Percentiles rank a stretch among this genome's conserved stretches.
Conservation (phyloP, 805 yeast genomes). For the Vanderwaltozyma yarrowii region DNA sequence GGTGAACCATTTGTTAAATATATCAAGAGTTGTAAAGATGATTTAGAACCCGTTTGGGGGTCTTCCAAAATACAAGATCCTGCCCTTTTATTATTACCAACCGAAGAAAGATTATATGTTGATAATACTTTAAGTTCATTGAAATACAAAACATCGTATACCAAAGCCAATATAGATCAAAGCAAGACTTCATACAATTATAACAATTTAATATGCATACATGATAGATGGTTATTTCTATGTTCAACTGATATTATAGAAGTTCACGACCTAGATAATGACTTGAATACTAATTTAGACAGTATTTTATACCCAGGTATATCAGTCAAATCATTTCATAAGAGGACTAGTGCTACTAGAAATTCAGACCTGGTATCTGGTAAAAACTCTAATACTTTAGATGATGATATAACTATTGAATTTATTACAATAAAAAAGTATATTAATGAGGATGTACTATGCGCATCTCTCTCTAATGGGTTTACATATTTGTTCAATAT, state of each 20-base stretch:
- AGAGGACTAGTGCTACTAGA: too few relatives aligned
- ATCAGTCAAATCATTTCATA: too few relatives aligned
- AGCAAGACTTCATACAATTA: background rate
- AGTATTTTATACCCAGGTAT: too few relatives aligned
- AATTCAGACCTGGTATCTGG: too few relatives aligned
- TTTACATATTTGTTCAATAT: conserved; percentile 32
- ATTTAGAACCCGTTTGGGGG: conserved; percentile 19
- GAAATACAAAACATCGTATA: too few relatives aligned
- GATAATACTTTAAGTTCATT: conserved; percentile 3
- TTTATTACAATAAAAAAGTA: conserved; percentile 34
- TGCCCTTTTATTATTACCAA: conserved; percentile 14
- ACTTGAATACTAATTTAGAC: background rate
- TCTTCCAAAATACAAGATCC: conserved; percentile 12
- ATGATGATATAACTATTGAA: conserved; percentile 29
- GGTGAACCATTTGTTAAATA: conserved; percentile 1
- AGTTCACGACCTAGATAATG: conserved; percentile 6
- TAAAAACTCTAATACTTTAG: background rate
- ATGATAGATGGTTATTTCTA: conserved; percentile 7
- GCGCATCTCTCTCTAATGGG: conserved; percentile 49
- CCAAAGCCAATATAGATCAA: too few relatives aligned
- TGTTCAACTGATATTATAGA: conserved; percentile 5
- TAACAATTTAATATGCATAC: conserved; percentile 8
- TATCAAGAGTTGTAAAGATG: conserved; percentile 2
- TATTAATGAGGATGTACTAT: conserved; percentile 34
- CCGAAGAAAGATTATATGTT: conserved; percentile 10